Evolutionary conservation across 139 green algal genomes (phyloP).

Genomic region (Mychonastes homosphaera): DNA sequence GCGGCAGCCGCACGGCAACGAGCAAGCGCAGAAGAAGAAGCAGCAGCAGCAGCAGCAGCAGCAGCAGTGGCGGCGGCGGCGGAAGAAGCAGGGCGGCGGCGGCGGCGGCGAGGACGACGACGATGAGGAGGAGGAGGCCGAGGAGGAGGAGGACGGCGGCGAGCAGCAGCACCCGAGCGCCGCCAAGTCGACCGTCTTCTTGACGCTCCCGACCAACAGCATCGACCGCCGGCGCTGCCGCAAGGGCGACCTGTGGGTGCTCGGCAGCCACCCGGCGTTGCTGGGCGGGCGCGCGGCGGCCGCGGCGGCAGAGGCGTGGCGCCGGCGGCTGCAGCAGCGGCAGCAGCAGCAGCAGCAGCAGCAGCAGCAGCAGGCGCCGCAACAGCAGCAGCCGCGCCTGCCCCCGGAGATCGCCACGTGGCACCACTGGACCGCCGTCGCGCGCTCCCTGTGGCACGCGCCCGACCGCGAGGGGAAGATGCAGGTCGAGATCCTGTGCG

Average conservation of each 20-base stretch:
- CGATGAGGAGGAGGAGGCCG: constrained; percentile 13
- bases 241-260: constrained; percentile 57
- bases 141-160: constrained; percentile 7
- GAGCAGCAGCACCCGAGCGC: background rate
- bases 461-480: constrained; percentile 73
- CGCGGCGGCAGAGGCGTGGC: background rate
- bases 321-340: background rate
- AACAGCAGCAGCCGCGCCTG: background rate
- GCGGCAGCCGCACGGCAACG: background rate
- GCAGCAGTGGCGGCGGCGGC: constrained; percentile 1
- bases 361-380: background rate
- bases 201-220: constrained; percentile 23
- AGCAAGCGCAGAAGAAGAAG: background rate
- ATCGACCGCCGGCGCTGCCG: constrained; percentile 23
- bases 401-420: constrained; percentile 1
- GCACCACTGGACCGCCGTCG: constrained; percentile 18
- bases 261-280: constrained; percentile 39
- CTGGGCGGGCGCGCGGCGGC: constrained; percentile 1
- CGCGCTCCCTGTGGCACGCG: constrained; percentile 52
- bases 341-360: background rate
- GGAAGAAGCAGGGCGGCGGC: background rate
- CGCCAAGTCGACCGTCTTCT: constrained; percentile 22
- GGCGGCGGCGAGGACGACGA: constrained; percentile 3
- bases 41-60: constrained; percentile 9
- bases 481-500: constrained; percentile 46